These are phyloP conservation scores for Komagataea norvegica DNA, from an alignment of 1,139 yeast species.

Conservation along the genomic window DNA sequence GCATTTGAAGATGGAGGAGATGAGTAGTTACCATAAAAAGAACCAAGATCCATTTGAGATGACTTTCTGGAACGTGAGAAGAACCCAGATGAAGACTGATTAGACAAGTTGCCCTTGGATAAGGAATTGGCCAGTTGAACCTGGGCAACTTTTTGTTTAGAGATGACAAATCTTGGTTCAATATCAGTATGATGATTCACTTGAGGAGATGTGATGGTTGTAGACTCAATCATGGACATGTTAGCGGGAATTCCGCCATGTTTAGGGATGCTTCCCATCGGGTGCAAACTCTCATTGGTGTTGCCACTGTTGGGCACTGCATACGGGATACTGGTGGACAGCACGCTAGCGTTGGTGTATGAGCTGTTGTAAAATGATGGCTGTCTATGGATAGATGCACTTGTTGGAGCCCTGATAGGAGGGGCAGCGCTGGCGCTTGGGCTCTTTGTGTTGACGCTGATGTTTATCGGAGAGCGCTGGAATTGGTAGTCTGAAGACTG, in stretches of 20 bases:
- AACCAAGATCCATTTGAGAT: slow-evolving; percentile 25
- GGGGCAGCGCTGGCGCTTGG: slow-evolving; percentile 23
- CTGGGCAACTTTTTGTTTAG: slow-evolving; percentile 51
- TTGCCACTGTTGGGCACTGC: slow-evolving; percentile 48
- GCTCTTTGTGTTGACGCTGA: slow-evolving; percentile 17
- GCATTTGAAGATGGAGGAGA: slow-evolving; percentile 14
- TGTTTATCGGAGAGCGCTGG: slow-evolving; percentile 24
- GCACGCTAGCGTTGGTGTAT: slow-evolving; percentile 28
- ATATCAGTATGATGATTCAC: slow-evolving; percentile 42
- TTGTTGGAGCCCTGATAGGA: slow-evolving; percentile 27
- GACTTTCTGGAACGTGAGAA: slow-evolving; percentile 23
- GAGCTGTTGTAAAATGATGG: slow-evolving; percentile 19
- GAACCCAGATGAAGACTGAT: slow-evolving; percentile 15
- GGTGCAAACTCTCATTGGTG: slow-evolving; percentile 21
- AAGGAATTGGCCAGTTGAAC: slow-evolving; percentile 20
- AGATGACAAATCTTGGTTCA: slow-evolving; percentile 68
- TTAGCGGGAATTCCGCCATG: slow-evolving; percentile 50
- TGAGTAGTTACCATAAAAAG: slow-evolving; percentile 19
- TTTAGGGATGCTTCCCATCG: slow-evolving; percentile 36
- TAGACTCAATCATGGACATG: slow-evolving; percentile 44
- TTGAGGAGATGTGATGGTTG: slow-evolving; percentile 65
- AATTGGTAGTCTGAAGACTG: slow-evolving; percentile 8
- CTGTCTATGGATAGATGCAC: slow-evolving; percentile 26
- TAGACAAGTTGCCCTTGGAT: slow-evolving; percentile 17
- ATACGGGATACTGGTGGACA: slow-evolving; percentile 62